Conservation (phyloP, 1,139 yeast species). For the Nakaseomyces nivariensis region DNA sequence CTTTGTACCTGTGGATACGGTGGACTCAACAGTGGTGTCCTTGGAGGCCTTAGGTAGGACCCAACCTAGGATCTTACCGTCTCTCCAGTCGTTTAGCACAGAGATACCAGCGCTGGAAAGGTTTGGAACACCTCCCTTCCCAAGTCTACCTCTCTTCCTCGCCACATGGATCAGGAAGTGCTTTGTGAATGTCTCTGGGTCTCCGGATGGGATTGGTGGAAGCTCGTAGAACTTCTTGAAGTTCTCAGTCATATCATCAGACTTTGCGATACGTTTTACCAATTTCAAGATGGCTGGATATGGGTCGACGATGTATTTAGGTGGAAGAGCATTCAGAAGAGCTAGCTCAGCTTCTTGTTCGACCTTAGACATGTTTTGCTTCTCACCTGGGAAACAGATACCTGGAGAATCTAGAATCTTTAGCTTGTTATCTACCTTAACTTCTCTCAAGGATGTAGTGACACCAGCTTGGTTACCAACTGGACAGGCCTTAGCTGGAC, state of each 20-base stretch:
- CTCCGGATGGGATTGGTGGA: slow-evolving; percentile 64
- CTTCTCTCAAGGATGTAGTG: slow-evolving; percentile 83
- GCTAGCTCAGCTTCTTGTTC: slow-evolving; percentile 85
- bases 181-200: slow-evolving; percentile 60
- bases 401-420: slow-evolving; percentile 94
- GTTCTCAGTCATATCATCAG: slow-evolving; percentile 64
- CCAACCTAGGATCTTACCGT: slow-evolving; percentile 91
- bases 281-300: slow-evolving; percentile 69
- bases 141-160: slow-evolving; percentile 82
- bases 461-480: slow-evolving; percentile 98
- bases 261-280: slow-evolving; percentile 62
- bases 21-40: slow-evolving; percentile 26
- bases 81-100: slow-evolving; percentile 92
- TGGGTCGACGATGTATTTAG: slow-evolving; percentile 79
- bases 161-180: slow-evolving; percentile 89
- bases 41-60: slow-evolving; percentile 66
- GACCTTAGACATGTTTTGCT: slow-evolving; percentile 40
- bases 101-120: slow-evolving; percentile 74
- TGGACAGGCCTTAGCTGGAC: slow-evolving; percentile 70
- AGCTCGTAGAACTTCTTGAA: slow-evolving; percentile 64
- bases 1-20: slow-evolving; percentile 29
- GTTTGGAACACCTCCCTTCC: slow-evolving; percentile 90
- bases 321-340: slow-evolving; percentile 81
- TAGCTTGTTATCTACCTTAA: slow-evolving; percentile 82
- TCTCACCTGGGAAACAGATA: slow-evolving; percentile 80